Evolutionary conservation across 2,329 filamentous ascomycete species (phyloP).

Genomic region (Incumbomyces lentus): DNA sequence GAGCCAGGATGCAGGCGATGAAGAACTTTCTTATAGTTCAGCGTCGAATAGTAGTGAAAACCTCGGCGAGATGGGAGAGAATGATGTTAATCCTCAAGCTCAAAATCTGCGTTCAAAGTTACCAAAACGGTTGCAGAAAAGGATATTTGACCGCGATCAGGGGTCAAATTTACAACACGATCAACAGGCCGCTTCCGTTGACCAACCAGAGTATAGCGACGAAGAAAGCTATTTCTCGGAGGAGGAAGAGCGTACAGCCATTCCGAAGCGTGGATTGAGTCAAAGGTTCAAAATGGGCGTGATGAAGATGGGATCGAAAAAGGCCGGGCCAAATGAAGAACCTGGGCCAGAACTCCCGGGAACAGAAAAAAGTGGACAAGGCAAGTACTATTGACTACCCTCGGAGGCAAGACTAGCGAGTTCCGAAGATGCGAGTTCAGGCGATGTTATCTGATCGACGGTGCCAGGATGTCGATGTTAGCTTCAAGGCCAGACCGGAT

Average conservation of each 20-base stretch:
- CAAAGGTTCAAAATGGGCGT: background rate
- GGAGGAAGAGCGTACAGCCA: background rate
- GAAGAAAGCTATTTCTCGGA: background rate
- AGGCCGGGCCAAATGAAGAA: background rate
- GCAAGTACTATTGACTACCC: slow-evolving; percentile 8
- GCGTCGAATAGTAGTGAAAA: background rate
- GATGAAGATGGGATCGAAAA: slow-evolving; percentile 4
- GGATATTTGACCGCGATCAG: too few relatives aligned
- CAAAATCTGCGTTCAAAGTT: too few relatives aligned
- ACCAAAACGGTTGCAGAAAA: too few relatives aligned
- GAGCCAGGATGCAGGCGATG: background rate
- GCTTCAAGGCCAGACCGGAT: too few relatives aligned
- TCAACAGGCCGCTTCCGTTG: too few relatives aligned
- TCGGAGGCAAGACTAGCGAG: background rate
- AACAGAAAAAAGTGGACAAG: background rate
- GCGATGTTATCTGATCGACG: slow-evolving; percentile 1
- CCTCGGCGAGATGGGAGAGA: background rate
- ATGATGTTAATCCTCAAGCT: background rate
- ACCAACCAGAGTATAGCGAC: slow-evolving; percentile 4
- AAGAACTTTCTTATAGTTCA: background rate
- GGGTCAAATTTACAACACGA: too few relatives aligned
- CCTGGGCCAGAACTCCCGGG: background rate
- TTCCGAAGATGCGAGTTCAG: slow-evolving; percentile 6
- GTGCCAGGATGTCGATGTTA: too few relatives aligned
- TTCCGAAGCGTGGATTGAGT: slow-evolving; percentile 1